These are phyloP conservation scores for Davidsoniella virescens DNA, from an alignment of 2,329 filamentous ascomycete genomes.

Conservation along the genomic window DNA sequence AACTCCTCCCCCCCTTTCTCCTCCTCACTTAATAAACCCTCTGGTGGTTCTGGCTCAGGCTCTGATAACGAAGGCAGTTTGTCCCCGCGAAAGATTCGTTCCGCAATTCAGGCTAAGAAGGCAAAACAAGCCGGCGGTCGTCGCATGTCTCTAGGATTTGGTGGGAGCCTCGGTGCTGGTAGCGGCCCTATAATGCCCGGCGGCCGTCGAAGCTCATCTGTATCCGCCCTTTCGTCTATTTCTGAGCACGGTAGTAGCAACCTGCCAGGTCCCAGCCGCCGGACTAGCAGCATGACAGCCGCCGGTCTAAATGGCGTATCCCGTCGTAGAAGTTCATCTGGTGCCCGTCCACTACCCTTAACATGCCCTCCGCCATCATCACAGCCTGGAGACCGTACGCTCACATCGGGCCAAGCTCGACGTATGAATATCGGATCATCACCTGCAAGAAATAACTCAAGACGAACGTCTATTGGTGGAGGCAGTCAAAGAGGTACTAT, in stretches of 20 bases:
- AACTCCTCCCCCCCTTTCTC: slow-evolving; percentile 3
- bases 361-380: slow-evolving; percentile 32
- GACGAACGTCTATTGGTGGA: slow-evolving; percentile 16
- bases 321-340: slow-evolving; percentile 32
- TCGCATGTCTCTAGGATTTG: slow-evolving; percentile 10
- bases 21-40: neutral
- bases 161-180: neutral
- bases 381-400: slow-evolving; percentile 17
- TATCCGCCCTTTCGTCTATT: slow-evolving; percentile 30
- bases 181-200: neutral
- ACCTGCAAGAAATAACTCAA: slow-evolving; percentile 22
- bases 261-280: neutral
- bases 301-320: slow-evolving; percentile 22
- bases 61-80: slow-evolving; percentile 14
- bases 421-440: slow-evolving; percentile 35
- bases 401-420: slow-evolving; percentile 39
- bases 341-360: slow-evolving; percentile 37
- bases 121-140: slow-evolving; percentile 1
- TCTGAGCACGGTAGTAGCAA: slow-evolving; percentile 30
- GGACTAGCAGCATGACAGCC: neutral
- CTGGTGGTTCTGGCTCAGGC: slow-evolving; percentile 8
- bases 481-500: slow-evolving; percentile 24
- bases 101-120: slow-evolving; percentile 11
- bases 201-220: slow-evolving; percentile 17
- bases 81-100: slow-evolving; percentile 13